Base-by-base conservation (phyloP, 495 filamentous ascomycete genomes). In the Xylaria palmicola region DNA sequence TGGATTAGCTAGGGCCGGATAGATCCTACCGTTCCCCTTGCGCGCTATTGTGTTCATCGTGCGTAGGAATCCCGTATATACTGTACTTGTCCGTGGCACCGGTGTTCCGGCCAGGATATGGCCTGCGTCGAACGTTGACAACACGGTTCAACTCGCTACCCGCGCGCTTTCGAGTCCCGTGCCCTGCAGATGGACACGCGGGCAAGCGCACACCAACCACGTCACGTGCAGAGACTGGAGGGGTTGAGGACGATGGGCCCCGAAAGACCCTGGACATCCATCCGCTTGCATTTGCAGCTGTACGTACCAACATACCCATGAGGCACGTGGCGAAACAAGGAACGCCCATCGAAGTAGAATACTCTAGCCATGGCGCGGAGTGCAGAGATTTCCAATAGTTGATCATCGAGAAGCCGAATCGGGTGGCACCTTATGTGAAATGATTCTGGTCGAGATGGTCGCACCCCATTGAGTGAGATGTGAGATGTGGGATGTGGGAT, bases 1-100 rank as follows among this genome's bases (percentile, higher is more conserved):
- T n/a, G n/a, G n/a, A n/a, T n/a, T 56, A 12, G 39, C 55, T 27
- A 48, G 20, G 55, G 30, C 43, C 55, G 55, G 55, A 36, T 58
- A 48, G 55, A 58, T 58, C 55, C 10, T 44, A 58, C 40, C 43
- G 22, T 48, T 39, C 30, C 34, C 51, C 51, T 12, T 54, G 51
- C 22, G n/a, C 37, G n/a, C 53, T 44, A 56, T 39, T 43, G 36
- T 41, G 26, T 30, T 39, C n/a, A n/a, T n/a, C n/a, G 37, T 40
- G n/a, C 9, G 32, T 34, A 40, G 6, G 37, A 6, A 44, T 22
- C n/a, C n/a, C n/a, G n/a, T n/a, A n/a, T 20, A 44, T 44, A 3
- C 3, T 22, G 6, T 22, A 30, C 45, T 27, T 27, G 15, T n/a
- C n/a, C n/a, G n/a, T n/a, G n/a, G n/a, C n/a, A n/a, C n/a, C n/a